Percentiles rank a stretch among this genome's conserved stretches.
phyloP scores from a whole-genome alignment of 495 filamentous ascomycete species.

The Podospora sp. region DNA sequence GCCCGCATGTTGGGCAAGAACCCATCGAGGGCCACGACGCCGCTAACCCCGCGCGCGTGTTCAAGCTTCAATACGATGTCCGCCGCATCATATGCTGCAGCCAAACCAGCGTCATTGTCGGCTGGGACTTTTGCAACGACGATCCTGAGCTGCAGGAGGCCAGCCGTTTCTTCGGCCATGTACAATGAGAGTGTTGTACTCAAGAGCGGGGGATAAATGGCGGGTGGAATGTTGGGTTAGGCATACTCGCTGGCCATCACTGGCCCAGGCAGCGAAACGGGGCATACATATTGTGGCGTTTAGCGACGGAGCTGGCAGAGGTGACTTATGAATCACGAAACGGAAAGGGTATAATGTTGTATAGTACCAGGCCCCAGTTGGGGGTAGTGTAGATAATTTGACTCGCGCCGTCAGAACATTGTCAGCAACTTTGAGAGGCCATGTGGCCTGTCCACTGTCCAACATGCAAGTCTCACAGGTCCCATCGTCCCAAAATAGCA shows the following conservation, averaged over 20 bases:
- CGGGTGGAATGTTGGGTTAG: neutral
- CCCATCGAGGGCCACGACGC: constrained; percentile 39
- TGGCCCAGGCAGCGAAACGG: neutral
- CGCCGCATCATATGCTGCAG: constrained; percentile 92
- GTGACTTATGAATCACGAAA: neutral
- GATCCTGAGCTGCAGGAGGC: constrained; percentile 82
- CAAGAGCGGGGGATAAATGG: neutral
- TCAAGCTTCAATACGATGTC: constrained; percentile 96
- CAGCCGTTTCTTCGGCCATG: constrained; percentile 69
- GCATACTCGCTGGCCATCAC: neutral
- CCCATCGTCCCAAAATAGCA: neutral
- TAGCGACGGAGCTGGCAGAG: neutral
- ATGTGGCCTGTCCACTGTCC: neutral
- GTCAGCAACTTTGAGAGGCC: neutral
- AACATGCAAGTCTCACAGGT: too few species aligned
- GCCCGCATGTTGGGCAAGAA: constrained; percentile 23
- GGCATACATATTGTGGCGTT: neutral
- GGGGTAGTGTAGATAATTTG: neutral
- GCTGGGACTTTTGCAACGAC: constrained; percentile 96
- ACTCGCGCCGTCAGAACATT: neutral
- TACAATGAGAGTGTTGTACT: constrained; percentile 28
- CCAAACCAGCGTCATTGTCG: constrained; percentile 87
- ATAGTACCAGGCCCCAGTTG: neutral
- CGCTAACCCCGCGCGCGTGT: constrained; percentile 70
- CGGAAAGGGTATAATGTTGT: neutral